Conservation (phyloP, 2,329 filamentous ascomycete species). For the Remersonia thermophila region DNA sequence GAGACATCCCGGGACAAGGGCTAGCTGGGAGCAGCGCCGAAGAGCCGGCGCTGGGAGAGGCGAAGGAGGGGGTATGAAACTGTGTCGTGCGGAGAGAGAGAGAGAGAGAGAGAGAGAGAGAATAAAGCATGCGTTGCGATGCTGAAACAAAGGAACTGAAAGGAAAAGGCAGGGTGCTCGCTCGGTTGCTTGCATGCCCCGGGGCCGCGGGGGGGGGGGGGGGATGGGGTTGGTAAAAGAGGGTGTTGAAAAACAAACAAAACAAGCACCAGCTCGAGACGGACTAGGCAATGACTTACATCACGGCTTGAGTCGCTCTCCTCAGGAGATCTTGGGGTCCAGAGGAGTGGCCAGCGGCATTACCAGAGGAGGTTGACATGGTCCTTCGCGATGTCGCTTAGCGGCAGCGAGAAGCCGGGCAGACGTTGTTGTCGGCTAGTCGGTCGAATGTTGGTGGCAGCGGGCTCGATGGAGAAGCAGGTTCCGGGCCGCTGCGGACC, state of each 20-base stretch:
- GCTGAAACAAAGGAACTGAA: too few species aligned
- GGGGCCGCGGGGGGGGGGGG: too few species aligned
- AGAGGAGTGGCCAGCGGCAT: constrained; percentile 14
- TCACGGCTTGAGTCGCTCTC: constrained; percentile 50
- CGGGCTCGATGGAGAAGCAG: too few species aligned
- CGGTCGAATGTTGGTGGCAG: too few species aligned
- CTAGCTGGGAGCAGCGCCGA: too few species aligned
- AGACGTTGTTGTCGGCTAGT: not conserved
- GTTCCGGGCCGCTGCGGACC: constrained; percentile 2
- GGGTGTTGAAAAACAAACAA: constrained; percentile 14
- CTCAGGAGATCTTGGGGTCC: constrained; percentile 42
- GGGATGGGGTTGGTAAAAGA: too few species aligned
- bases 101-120: constrained; percentile 2
- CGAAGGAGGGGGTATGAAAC: not conserved
- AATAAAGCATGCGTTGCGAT: too few species aligned
- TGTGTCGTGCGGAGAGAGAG: too few species aligned
- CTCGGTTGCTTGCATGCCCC: too few species aligned
- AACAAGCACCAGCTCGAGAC: constrained; percentile 24
- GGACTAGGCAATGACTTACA: constrained; percentile 49
- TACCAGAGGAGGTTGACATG: constrained; percentile 37
- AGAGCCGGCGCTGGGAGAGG: not conserved
- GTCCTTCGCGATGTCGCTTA: constrained; percentile 9
- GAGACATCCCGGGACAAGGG: not conserved
- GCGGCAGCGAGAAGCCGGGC: constrained; percentile 8
- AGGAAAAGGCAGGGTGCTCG: too few species aligned